Conservation (phyloP, 1,139 yeast species). For the Yamadazyma siamensis region DNA sequence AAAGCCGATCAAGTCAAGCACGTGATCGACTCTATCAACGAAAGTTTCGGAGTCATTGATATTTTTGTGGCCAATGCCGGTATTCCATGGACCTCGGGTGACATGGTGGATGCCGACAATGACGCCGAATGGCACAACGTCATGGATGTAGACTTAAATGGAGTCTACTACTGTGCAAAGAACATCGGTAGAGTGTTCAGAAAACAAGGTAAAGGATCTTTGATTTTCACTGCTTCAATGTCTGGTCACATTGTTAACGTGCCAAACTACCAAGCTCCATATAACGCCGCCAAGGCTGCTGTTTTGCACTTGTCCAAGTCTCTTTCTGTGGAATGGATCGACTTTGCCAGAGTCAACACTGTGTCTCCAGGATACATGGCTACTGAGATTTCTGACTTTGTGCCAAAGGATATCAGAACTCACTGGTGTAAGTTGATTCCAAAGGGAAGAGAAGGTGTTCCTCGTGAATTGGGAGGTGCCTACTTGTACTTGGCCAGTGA, state of each 20-base stretch:
- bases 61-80: constrained; percentile 56
- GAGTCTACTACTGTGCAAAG: constrained; percentile 45
- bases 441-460: constrained; percentile 39
- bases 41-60: constrained; percentile 42
- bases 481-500: constrained; percentile 40
- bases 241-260: constrained; percentile 64
- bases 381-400: constrained; percentile 52
- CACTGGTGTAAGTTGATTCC: constrained; percentile 38
- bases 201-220: constrained; percentile 44
- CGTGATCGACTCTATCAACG: constrained; percentile 29
- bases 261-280: constrained; percentile 62
- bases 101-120: constrained; percentile 33
- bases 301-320: constrained; percentile 52
- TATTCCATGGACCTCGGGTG: constrained; percentile 42
- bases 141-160: constrained; percentile 42
- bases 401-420: constrained; percentile 31
- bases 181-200: constrained; percentile 38
- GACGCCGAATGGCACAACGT: constrained; percentile 47
- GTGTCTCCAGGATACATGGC: constrained; percentile 56
- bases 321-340: constrained; percentile 52
- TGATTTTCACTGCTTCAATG: constrained; percentile 62
- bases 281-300: constrained; percentile 59
- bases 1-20: constrained; percentile 33
- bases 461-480: constrained; percentile 43
- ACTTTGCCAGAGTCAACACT: constrained; percentile 53